Base-by-base conservation (phyloP, 495 filamentous ascomycete genomes). In the Cercophora newfieldiana region DNA sequence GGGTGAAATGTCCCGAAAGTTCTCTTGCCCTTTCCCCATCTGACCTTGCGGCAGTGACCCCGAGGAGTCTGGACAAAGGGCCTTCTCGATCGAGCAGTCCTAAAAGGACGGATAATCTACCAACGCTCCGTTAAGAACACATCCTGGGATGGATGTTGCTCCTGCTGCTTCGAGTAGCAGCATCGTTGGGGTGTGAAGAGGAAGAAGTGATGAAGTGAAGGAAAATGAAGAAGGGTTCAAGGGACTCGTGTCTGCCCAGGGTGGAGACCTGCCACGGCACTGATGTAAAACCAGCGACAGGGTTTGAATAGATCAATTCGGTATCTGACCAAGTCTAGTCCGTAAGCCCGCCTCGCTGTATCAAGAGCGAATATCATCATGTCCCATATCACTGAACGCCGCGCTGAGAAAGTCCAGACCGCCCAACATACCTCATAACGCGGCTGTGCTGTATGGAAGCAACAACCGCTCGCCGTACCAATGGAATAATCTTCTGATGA, bases 11-110 rank as follows among this genome's bases (percentile, higher is more conserved):
- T 76, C 63, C 75, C 86, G 83, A 87, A 82, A 81, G 83, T 90
- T 91, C 87, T 90, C 87, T 88, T 89, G 88, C 89, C 86, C 81
- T 77, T 79, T 80, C 84, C 78, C 84, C 89, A 90, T 77, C 64
- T 44, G 77, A 76, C 79, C 78, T 75, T 74, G 75, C 75, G 77
- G 80, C 75, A 68, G 75, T 68, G 75, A 72, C 78, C 68, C 58
- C 63, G 66, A 59, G 70, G 72, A 73, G 75, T 74, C 78, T 74
- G 83, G 80, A 81, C 86, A 76, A 77, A 80, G 74, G 85, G 89
- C 88, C 88, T 90, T 91, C 87, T 83, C 71, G 75, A 83, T 85
- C 88, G 83, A 78, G 56, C 58, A 75, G 71, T 71, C 70, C 73
- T 62, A 69, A 69, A 67, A 69, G 74, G 66, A 76, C 73, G 69